These are phyloP conservation scores for Corymbia maculata DNA, from an alignment of 345 rosid genomes.

Conservation along the genomic window DNA sequence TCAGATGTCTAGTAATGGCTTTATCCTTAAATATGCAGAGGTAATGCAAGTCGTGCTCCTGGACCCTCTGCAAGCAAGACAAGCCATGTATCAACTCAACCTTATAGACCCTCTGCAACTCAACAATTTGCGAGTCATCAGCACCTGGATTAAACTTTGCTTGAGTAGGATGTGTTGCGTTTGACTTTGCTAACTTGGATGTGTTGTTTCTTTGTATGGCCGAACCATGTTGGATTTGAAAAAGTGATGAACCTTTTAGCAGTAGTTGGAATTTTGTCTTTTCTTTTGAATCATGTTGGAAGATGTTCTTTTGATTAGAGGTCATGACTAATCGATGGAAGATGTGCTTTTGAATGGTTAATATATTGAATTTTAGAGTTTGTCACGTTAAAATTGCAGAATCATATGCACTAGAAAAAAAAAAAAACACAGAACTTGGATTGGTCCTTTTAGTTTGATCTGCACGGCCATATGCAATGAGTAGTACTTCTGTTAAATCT, in stretches of 20 bases:
- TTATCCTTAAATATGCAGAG: not conserved
- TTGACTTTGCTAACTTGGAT: not conserved
- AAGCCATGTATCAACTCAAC: not conserved
- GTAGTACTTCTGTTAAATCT: too few relatives aligned
- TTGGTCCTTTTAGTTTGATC: too few relatives aligned
- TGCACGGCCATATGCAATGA: too few relatives aligned
- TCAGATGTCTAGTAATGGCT: not conserved
- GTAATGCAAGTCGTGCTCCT: not conserved
- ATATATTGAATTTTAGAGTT: too few relatives aligned
- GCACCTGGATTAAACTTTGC: not conserved
- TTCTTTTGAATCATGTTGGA: too few relatives aligned
- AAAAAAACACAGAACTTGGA: too few relatives aligned
- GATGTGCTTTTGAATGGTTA: too few relatives aligned
- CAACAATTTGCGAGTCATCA: not conserved
- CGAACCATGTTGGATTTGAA: not conserved
- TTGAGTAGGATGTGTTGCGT: not conserved
- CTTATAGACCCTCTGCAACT: not conserved
- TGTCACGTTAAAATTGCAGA: too few relatives aligned
- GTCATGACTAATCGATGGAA: too few relatives aligned
- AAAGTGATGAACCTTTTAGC: not conserved
- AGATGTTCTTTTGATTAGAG: not conserved
- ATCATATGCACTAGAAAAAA: too few relatives aligned
- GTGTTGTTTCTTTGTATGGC: not conserved
- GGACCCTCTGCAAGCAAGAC: not conserved
- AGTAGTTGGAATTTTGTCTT: not conserved